Base-by-base conservation (phyloP, 1,284 basidiomycete species). In the Pseudozyma sp. region DNA sequence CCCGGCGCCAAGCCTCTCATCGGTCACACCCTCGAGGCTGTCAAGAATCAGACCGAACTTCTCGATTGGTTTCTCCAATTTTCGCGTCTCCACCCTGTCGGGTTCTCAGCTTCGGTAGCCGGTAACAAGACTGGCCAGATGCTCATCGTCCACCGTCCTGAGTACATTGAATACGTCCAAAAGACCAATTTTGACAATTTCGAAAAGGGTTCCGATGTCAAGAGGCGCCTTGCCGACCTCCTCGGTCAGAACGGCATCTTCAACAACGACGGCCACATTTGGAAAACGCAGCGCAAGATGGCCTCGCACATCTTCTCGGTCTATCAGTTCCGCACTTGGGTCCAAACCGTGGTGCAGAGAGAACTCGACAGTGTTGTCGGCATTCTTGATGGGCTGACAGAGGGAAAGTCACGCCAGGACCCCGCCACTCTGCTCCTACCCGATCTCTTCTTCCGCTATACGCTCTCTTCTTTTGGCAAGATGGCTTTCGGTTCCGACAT, bases 141-240 rank as follows among this genome's bases (percentile, higher is more conserved):
- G 57, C 66, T 68, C 54, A 42, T 77, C 2, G 25, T 78, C 35
- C 68, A 72, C 31, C 57, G 61, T 4, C 72, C 73, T 13, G 79
- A 81, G 59, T 79, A 81, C 52, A 79, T 85, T 47, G 78, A 81
- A 42, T 78, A 77, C 47, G 68, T 85, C 1, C 84, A 85, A 48
- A 81, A 82, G 64, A 81, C 78, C 52, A 81, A 83, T 66, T 85
- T 85, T 54, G 48, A 64, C 1, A 83, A 83, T 64, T 85, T 62
- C 43, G 65, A 60, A 36, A 80, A 82, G 61, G 80, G 80, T 8
- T 0, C 38, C 18, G 51, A 53, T 42, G 78, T 82, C 60, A 66
- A 71, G 21, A 35, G 34, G 10, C 65, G 67, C 47, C 73, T 82
- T 19, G 43, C 44, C 21, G 80, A 81, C 50, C 48, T 82, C 25